These are phyloP conservation scores for Ilyonectria mors-panacis DNA, from an alignment of 2,329 filamentous ascomycete genomes.

Conservation along the genomic window DNA sequence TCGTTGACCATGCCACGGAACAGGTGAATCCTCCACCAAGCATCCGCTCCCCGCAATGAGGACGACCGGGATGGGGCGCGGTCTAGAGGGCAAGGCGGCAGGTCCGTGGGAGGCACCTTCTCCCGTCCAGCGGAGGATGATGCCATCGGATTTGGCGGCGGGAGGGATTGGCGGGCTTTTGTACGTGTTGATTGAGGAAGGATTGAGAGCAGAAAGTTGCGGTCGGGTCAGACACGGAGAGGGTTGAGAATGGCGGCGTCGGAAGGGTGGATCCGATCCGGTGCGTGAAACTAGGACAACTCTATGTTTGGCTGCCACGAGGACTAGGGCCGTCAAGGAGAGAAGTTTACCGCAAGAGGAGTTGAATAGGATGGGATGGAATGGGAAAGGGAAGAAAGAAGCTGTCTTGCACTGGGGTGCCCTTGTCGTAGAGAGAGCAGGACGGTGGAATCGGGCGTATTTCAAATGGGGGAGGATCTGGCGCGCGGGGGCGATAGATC, in stretches of 20 bases:
- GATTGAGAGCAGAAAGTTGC: background rate
- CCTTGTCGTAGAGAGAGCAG: background rate
- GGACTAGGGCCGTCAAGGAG: background rate
- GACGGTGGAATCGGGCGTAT: background rate
- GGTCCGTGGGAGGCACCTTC: background rate
- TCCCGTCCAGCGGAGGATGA: conserved; percentile 9
- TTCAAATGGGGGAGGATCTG: background rate
- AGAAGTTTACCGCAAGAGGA: background rate
- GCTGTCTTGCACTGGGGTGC: background rate
- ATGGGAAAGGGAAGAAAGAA: background rate
- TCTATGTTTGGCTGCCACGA: conserved; percentile 2
- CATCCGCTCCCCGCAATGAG: conserved; percentile 26
- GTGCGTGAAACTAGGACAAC: conserved; percentile 9
- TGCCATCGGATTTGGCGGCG: conserved; percentile 5
- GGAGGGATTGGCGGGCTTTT: background rate
- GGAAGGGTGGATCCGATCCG: conserved; percentile 22
- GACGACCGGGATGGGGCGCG: conserved; percentile 14
- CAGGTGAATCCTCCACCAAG: conserved; percentile 82
- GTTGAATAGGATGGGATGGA: background rate
- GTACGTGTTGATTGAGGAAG: background rate
- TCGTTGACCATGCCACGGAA: conserved; percentile 88
- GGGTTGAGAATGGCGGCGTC: conserved; percentile 1
- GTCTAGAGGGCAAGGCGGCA: conserved; percentile 3
- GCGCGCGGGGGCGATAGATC: background rate
- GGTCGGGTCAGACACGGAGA: conserved; percentile 3